phyloP scores from a whole-genome alignment of 768 basidiomycete genomes.

The Phylloporus arenicola region DNA sequence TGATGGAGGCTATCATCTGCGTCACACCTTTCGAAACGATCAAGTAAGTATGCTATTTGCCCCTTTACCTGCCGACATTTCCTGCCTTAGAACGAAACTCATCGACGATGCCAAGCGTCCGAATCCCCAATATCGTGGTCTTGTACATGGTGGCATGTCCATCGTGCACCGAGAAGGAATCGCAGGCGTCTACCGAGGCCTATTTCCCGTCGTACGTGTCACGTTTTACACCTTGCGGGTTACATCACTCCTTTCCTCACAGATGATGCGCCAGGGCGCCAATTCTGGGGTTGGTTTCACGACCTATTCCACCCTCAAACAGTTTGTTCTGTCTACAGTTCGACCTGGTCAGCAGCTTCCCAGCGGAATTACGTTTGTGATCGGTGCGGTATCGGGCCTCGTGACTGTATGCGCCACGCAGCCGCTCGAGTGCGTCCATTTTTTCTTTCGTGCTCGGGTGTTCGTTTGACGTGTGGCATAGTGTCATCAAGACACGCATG shows the following conservation, averaged over 20 bases:
- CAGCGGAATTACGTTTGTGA: constrained; percentile 84
- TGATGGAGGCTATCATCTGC: constrained; percentile 88
- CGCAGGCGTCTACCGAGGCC: constrained; percentile 78
- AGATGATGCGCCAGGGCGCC: constrained; percentile 98
- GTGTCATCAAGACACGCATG: constrained; percentile 97
- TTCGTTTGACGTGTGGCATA: neutral
- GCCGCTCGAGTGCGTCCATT: constrained; percentile 63
- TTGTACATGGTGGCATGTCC: constrained; percentile 76
- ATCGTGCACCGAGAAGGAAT: constrained; percentile 90
- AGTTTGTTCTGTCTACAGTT: constrained; percentile 80
- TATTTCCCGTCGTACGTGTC: constrained; percentile 82
- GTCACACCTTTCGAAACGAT: constrained; percentile 98
- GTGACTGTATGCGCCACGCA: constrained; percentile 92
- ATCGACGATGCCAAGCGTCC: constrained; percentile 90
- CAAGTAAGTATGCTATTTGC: constrained; percentile 55
- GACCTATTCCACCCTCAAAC: constrained; percentile 90
- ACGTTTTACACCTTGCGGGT: neutral
- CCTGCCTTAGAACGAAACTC: constrained; percentile 74
- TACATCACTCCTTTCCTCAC: neutral
- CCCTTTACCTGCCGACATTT: neutral
- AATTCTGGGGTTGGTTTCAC: constrained; percentile 96
- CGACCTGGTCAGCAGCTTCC: constrained; percentile 83
- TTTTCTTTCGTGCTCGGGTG: neutral
- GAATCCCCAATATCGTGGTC: constrained; percentile 78
- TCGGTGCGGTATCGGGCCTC: constrained; percentile 88